phyloP scores from a whole-genome alignment of 1,284 basidiomycete genomes.

The Sanguinoderma infundibulare region DNA sequence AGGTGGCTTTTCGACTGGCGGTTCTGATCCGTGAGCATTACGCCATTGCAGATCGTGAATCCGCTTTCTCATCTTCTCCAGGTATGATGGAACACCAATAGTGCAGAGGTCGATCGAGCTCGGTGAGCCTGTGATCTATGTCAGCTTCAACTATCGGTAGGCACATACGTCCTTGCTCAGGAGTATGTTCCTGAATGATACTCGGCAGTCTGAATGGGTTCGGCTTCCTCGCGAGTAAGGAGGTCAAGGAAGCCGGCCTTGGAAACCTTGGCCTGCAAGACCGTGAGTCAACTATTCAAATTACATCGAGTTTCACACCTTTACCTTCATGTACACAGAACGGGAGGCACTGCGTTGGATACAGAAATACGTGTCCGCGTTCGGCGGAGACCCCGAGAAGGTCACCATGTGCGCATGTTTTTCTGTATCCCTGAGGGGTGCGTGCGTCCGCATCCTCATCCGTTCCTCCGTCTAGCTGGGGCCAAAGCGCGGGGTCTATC shows the following conservation, averaged over 20 bases:
- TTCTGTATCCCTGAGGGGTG: neutral
- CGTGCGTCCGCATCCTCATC: neutral
- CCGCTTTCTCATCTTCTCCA: conserved; percentile 17
- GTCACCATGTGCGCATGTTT: conserved; percentile 30
- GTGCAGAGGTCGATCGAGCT: conserved; percentile 52
- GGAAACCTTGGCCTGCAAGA: conserved; percentile 60
- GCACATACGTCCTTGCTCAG: neutral
- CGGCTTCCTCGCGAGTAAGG: conserved; percentile 55
- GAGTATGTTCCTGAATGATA: neutral
- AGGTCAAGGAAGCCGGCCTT: conserved; percentile 53
- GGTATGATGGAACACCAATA: conserved; percentile 35
- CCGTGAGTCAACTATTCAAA: conserved; percentile 40
- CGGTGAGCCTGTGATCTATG: conserved; percentile 53
- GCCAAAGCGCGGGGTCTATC: conserved; percentile 45
- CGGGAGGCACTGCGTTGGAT: conserved; percentile 58
- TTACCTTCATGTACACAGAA: neutral
- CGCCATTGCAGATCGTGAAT: neutral
- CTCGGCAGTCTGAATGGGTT: conserved; percentile 29
- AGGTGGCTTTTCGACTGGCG: neutral
- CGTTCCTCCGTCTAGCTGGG: conserved; percentile 33
- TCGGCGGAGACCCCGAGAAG: conserved; percentile 43
- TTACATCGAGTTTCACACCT: neutral
- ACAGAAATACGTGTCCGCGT: conserved; percentile 42
- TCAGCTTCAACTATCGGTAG: conserved; percentile 61
- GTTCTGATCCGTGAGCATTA: conserved; percentile 10